Evolutionary conservation across 306 rosid species (phyloP).

Genomic region (Crataegus laevigata): DNA sequence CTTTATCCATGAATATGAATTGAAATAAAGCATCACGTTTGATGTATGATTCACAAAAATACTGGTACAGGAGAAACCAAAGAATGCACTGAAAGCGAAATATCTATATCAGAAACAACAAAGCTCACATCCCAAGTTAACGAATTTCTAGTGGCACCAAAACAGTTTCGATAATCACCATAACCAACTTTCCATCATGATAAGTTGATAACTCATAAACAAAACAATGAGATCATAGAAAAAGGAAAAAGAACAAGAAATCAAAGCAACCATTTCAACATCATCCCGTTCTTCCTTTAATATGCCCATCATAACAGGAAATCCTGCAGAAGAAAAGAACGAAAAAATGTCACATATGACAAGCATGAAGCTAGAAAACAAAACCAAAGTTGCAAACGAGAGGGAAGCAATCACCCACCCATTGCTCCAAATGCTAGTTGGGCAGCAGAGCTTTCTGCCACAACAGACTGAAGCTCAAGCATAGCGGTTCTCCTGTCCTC

Average conservation of each 20-base stretch:
- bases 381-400: background rate
- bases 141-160: background rate
- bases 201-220: background rate
- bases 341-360: constrained; percentile 5
- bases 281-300: constrained; percentile 88
- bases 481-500: constrained; percentile 87
- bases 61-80: background rate
- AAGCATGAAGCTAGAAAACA: background rate
- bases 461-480: constrained; percentile 84
- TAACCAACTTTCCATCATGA: background rate
- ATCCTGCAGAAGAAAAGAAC: constrained; percentile 42
- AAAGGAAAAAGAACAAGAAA: background rate
- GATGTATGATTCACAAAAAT: background rate
- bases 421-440: constrained; percentile 93
- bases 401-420: constrained; percentile 65
- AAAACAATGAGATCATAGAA: background rate
- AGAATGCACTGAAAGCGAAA: background rate
- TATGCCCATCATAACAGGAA: constrained; percentile 69
- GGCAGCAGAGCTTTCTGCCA: constrained; percentile 59
- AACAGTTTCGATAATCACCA: background rate
- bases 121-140: background rate
- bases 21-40: background rate
- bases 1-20: background rate
- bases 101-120: background rate
- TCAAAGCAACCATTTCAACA: constrained; percentile 70